Evolutionary conservation across 2,329 filamentous ascomycete genomes (phyloP).

Genomic region (Fusarium fracticaudum): DNA sequence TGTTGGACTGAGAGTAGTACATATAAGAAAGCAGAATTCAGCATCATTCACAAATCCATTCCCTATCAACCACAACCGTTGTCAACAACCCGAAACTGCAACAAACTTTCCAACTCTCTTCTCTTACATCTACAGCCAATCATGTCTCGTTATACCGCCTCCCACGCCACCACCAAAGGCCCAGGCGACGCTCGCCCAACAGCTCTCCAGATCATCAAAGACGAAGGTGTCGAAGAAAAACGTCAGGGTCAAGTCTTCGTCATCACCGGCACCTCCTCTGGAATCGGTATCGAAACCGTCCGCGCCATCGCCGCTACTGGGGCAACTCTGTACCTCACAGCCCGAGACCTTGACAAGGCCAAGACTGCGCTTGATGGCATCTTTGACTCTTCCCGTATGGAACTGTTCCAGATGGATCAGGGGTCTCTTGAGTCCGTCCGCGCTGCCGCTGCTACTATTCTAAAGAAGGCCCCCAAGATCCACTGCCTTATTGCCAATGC

Average conservation of each 20-base stretch:
- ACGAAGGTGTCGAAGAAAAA: slow-evolving; percentile 46
- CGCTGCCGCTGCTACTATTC: slow-evolving; percentile 29
- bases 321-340: slow-evolving; percentile 30
- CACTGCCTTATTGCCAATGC: slow-evolving; percentile 36
- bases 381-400: slow-evolving; percentile 6
- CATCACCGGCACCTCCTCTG: slow-evolving; percentile 55
- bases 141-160: slow-evolving; percentile 15
- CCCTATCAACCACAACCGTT: too few relatives aligned
- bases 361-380: background rate
- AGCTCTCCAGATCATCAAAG: slow-evolving; percentile 50
- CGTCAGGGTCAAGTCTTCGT: slow-evolving; percentile 49
- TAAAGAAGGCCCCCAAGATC: slow-evolving; percentile 15
- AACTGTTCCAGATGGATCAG: slow-evolving; percentile 37
- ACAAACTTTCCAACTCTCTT: fast-evolving
- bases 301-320: slow-evolving; percentile 54
- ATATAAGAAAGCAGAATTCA: background rate
- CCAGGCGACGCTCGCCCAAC: slow-evolving; percentile 51
- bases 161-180: background rate
- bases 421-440: slow-evolving; percentile 35
- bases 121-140: fast-evolving
- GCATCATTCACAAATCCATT: too few relatives aligned
- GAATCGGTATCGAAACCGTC: slow-evolving; percentile 56
- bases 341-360: slow-evolving; percentile 31
- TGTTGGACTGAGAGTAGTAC: fast-evolving
- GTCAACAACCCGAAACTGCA: fast-evolving